Conservation (phyloP, 768 basidiomycete species). For the Nidula microcarpa region DNA sequence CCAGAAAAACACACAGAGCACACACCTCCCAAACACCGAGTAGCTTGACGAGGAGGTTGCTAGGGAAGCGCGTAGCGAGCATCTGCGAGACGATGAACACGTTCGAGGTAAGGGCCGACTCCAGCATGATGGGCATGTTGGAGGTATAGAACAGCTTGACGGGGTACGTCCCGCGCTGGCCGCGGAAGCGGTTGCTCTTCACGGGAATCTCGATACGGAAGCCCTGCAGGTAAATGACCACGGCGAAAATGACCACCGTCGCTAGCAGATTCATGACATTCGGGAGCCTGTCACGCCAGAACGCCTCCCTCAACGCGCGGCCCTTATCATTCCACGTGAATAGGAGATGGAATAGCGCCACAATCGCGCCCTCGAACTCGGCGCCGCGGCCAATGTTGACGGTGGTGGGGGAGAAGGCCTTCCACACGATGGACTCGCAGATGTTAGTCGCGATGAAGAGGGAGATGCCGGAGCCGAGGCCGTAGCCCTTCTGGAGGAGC, state of each 20-base stretch:
- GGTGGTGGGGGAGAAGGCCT: slow-evolving; percentile 97
- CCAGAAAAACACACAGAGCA: neutral
- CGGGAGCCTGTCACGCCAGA: slow-evolving; percentile 95
- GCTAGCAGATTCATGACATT: slow-evolving; percentile 98
- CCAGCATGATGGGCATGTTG: slow-evolving; percentile 99
- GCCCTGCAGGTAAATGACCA: slow-evolving; percentile 97
- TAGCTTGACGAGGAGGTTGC: slow-evolving; percentile 84
- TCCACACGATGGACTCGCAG: slow-evolving; percentile 99
- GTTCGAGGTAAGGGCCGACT: slow-evolving; percentile 88
- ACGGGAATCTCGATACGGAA: slow-evolving; percentile 99
- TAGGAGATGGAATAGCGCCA: slow-evolving; percentile 93
- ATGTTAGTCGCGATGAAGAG: slow-evolving; percentile 99
- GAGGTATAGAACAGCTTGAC: slow-evolving; percentile 98
- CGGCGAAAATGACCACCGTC: slow-evolving; percentile 87
- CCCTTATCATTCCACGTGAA: slow-evolving; percentile 99
- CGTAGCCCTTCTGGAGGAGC: slow-evolving; percentile 98
- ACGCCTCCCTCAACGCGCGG: slow-evolving; percentile 93
- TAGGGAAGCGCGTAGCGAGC: slow-evolving; percentile 88
- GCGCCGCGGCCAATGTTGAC: slow-evolving; percentile 97
- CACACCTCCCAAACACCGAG: slow-evolving; percentile 97
- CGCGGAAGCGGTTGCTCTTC: slow-evolving; percentile 93
- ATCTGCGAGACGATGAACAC: slow-evolving; percentile 97
- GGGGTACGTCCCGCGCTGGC: slow-evolving; percentile 94
- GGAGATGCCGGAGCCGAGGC: slow-evolving; percentile 97
- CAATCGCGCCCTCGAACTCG: slow-evolving; percentile 96